Base-by-base conservation (phyloP, 2,329 filamentous ascomycete genomes). In the Epicoccum sorghinum region DNA sequence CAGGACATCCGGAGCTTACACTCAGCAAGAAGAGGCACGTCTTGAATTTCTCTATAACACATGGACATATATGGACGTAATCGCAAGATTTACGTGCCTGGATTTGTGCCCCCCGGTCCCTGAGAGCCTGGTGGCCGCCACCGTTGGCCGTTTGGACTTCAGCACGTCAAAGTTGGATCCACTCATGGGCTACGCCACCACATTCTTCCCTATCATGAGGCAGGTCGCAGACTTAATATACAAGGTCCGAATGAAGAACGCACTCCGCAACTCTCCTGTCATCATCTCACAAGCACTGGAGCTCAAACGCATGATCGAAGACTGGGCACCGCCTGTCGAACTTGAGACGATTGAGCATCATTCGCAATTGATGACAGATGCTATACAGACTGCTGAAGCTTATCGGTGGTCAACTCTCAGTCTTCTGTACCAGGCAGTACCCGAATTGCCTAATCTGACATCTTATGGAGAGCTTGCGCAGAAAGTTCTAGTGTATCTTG, bases 1-100 rank as follows among this genome's bases (percentile, higher is more conserved):
- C 52, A 76, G 80, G 60, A 65, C 73, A 58, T 65, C 62, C 33
- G 60, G 69, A 3, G 63, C 74, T 43, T 57, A 71, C 30, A 61
- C 62, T 12, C 78, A 75, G 3, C 61, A 68, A 12, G 51, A 59
- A 8, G 54, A 60, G 8, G 75, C 79, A 32, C 76, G 85, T 4
- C 74, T 89, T 27, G 82, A 82, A 42, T 89, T 89, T 62, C 74
- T 90, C 13, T 86, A 84, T 70, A 89, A 88, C 65, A 86, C 84
- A 4, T 89, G 85, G 83, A 79, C 89, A 7, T 90, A 89, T 62
- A 86, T 89, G 82, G 86, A 89, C 68, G 86, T 88, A 23, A 86
- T 89, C 55, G 84, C 86, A n/a, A 81, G 86, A 12, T 75, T 90
- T 38, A 89, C 86, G 0, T 85, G 85, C 6, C 80, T 83, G 52